Evolutionary conservation across 768 basidiomycete species (phyloP), one percentile per base, ranked within the genome.

Genomic region (Dioszegia crocea): DNA sequence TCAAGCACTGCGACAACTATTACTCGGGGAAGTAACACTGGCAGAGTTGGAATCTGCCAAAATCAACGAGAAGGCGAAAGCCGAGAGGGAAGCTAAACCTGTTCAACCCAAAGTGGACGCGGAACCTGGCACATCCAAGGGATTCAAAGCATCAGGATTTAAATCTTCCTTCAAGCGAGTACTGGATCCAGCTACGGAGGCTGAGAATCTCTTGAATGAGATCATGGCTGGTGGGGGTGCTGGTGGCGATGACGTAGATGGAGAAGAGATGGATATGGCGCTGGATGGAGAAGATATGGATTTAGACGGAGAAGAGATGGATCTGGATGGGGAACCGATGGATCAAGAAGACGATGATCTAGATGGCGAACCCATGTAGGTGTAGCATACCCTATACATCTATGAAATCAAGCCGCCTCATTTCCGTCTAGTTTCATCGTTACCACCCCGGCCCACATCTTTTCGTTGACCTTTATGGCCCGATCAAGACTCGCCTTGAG

Each of bases 401-500:
- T 19, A 45, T 19, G 36, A 14, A 6, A 33, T 33, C 8, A 50
- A 16, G 16, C 23, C 24, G 31, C 41, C 17, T n/a, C 50, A 12
- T 17, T 19, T 17, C 31, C 36, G 12, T 39, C 45, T 74, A 57
- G n/a, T 16, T 65, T 61, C 38, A 69, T 56, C 63, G 87, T 85
- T 27, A 93, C 87, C 1, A 91, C 83, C 2, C 82, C 84, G 64
- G 88, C 87, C 93, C 93, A 96, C 87, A 96, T 94, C 52, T 83
- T 81, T 70, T 96, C 91, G 67, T 96, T 97, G 59, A 96, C 82
- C n/a, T 86, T 84, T 70, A 91, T 90, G 4, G 93, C 93, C 72
- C 85, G 86, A 26, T 84, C 84, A 5, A 97, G 79, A 61, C 91
- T 86, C 45, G 84, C 83, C 45, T 81, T 83, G 57, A 94, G 76